Evolutionary conservation across 306 rosid genomes (phyloP).

Genomic region (Mucuna pruriens): DNA sequence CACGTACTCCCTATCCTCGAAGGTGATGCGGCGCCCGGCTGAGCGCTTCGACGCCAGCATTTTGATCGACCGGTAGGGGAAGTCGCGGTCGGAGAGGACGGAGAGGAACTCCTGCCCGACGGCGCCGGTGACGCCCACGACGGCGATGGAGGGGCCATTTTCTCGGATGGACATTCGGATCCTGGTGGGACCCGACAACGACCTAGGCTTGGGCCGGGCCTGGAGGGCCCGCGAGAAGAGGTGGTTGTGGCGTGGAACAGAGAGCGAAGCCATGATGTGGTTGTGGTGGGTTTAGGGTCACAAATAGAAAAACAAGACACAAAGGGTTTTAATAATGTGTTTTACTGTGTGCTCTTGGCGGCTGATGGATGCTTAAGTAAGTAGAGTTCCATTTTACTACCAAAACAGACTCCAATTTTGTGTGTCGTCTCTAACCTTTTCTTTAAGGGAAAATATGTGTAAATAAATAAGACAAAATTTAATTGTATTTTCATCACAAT

Average conservation of each 20-base stretch:
- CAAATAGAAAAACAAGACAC: too few relatives aligned
- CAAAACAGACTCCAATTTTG: too few relatives aligned
- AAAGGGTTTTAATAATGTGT: too few relatives aligned
- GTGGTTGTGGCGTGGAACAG: conserved; percentile 50
- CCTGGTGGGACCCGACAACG: conserved; percentile 17
- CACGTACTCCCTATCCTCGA: conserved; percentile 62
- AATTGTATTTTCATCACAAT: too few relatives aligned
- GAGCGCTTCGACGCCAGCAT: conserved; percentile 98
- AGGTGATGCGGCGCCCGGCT: conserved; percentile 65
- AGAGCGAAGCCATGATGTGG: conserved; percentile 43
- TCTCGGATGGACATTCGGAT: conserved; percentile 82
- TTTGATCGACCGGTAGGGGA: conserved; percentile 93
- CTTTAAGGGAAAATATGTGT: too few relatives aligned
- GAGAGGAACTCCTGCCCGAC: conserved; percentile 98
- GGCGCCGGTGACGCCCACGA: conserved; percentile 97
- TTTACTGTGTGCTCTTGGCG: too few relatives aligned
- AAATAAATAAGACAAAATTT: too few relatives aligned
- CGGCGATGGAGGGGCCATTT: conserved; percentile 78
- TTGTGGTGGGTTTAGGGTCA: neutral
- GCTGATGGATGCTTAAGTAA: too few relatives aligned
- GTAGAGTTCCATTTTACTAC: too few relatives aligned
- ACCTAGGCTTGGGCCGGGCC: conserved; percentile 32
- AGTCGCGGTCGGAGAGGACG: conserved; percentile 88
- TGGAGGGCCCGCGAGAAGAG: conserved; percentile 37
- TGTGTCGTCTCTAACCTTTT: too few relatives aligned